Percentiles rank a stretch among this genome's conserved stretches.
Conservation (phyloP, 1,139 yeast genomes). For the Yamadazyma epiphylla region DNA sequence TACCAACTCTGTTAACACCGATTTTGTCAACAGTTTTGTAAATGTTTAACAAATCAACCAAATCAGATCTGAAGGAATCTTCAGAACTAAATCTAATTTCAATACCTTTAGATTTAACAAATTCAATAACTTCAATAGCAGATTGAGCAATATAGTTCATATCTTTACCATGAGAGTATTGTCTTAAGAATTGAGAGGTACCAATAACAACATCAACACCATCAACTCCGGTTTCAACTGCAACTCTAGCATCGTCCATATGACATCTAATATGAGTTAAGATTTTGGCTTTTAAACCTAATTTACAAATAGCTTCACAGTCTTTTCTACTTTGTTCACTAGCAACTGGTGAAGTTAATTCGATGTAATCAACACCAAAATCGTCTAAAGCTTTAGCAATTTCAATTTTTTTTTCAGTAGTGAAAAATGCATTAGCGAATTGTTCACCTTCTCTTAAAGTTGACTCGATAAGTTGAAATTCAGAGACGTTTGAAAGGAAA, state of each 20-base stretch:
- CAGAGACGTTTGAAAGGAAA: constrained; percentile 49
- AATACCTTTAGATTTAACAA: constrained; percentile 54
- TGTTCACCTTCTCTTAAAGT: constrained; percentile 61
- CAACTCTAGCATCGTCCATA: constrained; percentile 57
- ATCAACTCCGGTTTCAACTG: constrained; percentile 59
- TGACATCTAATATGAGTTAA: constrained; percentile 58
- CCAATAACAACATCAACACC: constrained; percentile 61
- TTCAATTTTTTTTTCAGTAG: constrained; percentile 50
- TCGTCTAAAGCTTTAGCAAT: constrained; percentile 58
- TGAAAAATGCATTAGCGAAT: constrained; percentile 56
- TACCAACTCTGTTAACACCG: constrained; percentile 58
- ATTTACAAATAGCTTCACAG: constrained; percentile 56
- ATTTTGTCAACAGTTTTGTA: constrained; percentile 56
- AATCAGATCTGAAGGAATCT: constrained; percentile 56
- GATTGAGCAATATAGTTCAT: constrained; percentile 50
- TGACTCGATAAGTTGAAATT: constrained; percentile 51
- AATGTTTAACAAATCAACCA: constrained; percentile 53
- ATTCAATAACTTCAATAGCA: constrained; percentile 55
- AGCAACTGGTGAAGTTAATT: constrained; percentile 57
- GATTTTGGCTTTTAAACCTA: constrained; percentile 51
- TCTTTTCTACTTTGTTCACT: constrained; percentile 53
- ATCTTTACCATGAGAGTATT: constrained; percentile 53
- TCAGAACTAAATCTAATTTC: constrained; percentile 56
- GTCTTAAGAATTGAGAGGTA: constrained; percentile 51
- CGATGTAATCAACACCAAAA: constrained; percentile 58